Percentiles rank a stretch among this genome's conserved stretches.
These are phyloP conservation scores for Tillandsia leiboldiana DNA, from an alignment of 176 grass and related monocot genomes.

Conservation along the genomic window DNA sequence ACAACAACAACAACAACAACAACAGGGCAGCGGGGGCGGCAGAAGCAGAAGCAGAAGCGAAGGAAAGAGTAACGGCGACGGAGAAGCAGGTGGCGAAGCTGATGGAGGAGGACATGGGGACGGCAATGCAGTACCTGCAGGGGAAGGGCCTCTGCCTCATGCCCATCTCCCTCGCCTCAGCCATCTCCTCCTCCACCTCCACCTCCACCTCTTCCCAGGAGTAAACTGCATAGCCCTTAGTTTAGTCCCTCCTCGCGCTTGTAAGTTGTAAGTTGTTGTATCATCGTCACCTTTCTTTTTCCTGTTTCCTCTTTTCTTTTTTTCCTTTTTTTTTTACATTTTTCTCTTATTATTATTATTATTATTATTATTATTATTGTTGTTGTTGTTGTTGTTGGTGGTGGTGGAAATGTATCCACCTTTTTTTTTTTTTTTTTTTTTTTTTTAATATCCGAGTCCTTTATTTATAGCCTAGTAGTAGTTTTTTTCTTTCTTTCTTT, in stretches of 20 bases:
- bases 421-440: background rate
- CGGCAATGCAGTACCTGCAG: slow-evolving; percentile 74
- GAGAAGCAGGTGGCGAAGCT: slow-evolving; percentile 63
- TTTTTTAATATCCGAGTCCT: background rate
- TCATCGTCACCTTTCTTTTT: slow-evolving; percentile 6
- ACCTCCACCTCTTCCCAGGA: background rate
- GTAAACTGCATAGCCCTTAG: background rate
- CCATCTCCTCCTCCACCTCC: slow-evolving; percentile 25
- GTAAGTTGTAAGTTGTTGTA: background rate
- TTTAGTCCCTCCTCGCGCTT: slow-evolving; percentile 1
- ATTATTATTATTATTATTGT: too few relatives aligned
- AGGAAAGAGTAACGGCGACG: background rate
- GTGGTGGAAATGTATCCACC: too few relatives aligned
- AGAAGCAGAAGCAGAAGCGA: background rate
- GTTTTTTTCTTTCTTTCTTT: background rate
- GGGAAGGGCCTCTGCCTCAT: slow-evolving; percentile 78
- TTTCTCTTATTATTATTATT: too few relatives aligned
- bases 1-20: too few relatives aligned
- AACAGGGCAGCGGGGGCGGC: background rate
- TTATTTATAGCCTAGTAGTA: background rate
- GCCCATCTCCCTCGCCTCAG: slow-evolving; percentile 71
- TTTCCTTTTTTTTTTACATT: background rate
- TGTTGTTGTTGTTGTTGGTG: too few relatives aligned
- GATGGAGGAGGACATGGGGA: slow-evolving; percentile 66
- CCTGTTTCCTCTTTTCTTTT: background rate